Percentiles rank a stretch among this genome's conserved stretches.
Evolutionary conservation across 495 filamentous ascomycete species (phyloP).

Genomic region (Penicillium arizonense): DNA sequence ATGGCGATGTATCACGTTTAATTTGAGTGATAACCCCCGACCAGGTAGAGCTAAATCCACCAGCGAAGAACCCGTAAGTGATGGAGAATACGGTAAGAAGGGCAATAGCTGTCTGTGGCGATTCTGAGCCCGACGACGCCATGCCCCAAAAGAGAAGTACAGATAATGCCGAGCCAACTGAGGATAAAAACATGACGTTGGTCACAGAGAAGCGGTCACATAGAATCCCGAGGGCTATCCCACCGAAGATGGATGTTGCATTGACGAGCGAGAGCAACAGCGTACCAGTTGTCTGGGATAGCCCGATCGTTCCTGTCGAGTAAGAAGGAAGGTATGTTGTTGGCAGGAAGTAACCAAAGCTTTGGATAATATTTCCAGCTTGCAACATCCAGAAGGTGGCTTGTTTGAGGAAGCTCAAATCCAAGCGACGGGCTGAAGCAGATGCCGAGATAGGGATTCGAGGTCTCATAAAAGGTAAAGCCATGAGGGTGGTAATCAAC

Average conservation of each 20-base stretch:
- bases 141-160: constrained; percentile 71
- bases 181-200: constrained; percentile 57
- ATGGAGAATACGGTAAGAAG: constrained; percentile 65
- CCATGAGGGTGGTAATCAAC: constrained; percentile 49
- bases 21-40: constrained; percentile 60
- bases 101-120: constrained; percentile 43
- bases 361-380: constrained; percentile 56
- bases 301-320: constrained; percentile 45
- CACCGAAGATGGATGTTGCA: constrained; percentile 54
- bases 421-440: constrained; percentile 32
- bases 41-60: constrained; percentile 61
- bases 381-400: constrained; percentile 55
- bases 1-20: constrained; percentile 37
- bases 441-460: constrained; percentile 47
- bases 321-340: constrained; percentile 65
- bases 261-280: constrained; percentile 58
- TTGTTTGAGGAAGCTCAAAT: constrained; percentile 47
- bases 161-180: constrained; percentile 55
- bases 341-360: constrained; percentile 68
- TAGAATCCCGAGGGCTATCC: constrained; percentile 57
- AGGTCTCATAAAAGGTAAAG: constrained; percentile 57
- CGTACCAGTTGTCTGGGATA: constrained; percentile 44
- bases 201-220: constrained; percentile 60
- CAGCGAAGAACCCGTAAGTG: constrained; percentile 68
- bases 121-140: constrained; percentile 15